A percentile compares a stretch with the other conserved stretches of the same genome.
These are phyloP conservation scores for Rhododendron henanense DNA, from an alignment of 148 eudicot species.

Conservation along the genomic window DNA sequence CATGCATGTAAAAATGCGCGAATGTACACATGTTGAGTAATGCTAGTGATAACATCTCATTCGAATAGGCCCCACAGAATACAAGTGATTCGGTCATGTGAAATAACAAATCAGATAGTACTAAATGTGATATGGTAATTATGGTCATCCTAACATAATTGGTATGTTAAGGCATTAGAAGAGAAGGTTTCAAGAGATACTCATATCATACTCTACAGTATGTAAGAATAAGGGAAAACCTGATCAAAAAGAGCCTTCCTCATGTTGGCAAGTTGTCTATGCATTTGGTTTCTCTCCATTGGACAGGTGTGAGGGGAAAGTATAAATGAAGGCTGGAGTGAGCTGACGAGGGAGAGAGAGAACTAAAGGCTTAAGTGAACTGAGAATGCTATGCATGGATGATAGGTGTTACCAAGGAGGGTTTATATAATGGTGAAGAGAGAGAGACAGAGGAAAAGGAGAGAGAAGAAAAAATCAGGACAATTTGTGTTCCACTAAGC, in stretches of 20 bases:
- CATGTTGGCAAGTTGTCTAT: slow-evolving; percentile 72
- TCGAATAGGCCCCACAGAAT: neutral
- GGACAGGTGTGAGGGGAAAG: neutral
- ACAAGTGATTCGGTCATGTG: neutral
- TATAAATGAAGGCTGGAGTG: neutral
- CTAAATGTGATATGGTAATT: neutral
- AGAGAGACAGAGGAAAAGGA: neutral
- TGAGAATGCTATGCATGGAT: neutral
- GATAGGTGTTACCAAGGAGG: neutral
- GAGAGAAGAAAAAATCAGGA: neutral
- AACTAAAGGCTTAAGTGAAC: neutral
- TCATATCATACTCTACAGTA: neutral
- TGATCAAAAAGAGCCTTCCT: slow-evolving; percentile 89
- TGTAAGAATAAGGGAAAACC: slow-evolving; percentile 31
- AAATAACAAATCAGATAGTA: neutral
- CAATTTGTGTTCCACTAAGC: slow-evolving; percentile 3
- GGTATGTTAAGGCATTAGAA: neutral
- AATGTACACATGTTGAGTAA: neutral
- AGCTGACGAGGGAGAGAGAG: neutral
- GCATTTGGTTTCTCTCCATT: slow-evolving; percentile 67
- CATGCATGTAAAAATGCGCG: neutral
- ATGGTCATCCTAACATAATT: neutral
- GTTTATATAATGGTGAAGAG: slow-evolving; percentile 7
- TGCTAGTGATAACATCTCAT: neutral
- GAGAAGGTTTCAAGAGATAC: neutral